Conservation (phyloP, 2,329 filamentous ascomycete genomes). For the Beauveria bassiana region DNA sequence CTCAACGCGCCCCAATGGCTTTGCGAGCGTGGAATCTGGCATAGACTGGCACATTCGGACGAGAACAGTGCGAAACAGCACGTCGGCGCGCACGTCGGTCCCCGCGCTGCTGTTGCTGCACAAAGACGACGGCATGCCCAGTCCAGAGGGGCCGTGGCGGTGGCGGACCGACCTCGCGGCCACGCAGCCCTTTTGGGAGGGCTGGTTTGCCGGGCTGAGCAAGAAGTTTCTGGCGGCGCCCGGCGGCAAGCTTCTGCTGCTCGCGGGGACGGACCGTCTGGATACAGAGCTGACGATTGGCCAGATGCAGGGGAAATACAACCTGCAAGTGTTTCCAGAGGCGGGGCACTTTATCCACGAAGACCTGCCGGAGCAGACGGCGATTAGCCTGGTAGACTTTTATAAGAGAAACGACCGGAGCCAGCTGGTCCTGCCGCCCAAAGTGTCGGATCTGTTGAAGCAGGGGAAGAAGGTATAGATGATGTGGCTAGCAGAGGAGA, state of each 20-base stretch:
- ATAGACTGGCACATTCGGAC: slow-evolving; percentile 93
- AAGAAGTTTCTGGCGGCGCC: slow-evolving; percentile 75
- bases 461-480: slow-evolving; percentile 51
- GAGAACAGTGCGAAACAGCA: slow-evolving; percentile 73
- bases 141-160: slow-evolving; percentile 50
- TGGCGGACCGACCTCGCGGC: slow-evolving; percentile 81
- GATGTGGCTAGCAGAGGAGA: not conserved
- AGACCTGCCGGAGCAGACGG: slow-evolving; percentile 85
- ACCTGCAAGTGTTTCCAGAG: slow-evolving; percentile 87
- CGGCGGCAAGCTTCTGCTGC: slow-evolving; percentile 75
- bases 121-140: slow-evolving; percentile 15
- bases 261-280: slow-evolving; percentile 82
- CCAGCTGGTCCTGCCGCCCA: slow-evolving; percentile 78
- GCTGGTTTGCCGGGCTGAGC: slow-evolving; percentile 85
- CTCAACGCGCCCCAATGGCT: slow-evolving; percentile 68
- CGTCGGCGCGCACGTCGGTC: slow-evolving; percentile 81
- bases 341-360: slow-evolving; percentile 97
- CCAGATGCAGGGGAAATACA: slow-evolving; percentile 98
- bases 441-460: slow-evolving; percentile 68
- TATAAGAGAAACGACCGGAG: slow-evolving; percentile 85
- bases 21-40: slow-evolving; percentile 67
- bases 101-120: slow-evolving; percentile 51
- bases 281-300: slow-evolving; percentile 92
- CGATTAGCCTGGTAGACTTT: slow-evolving; percentile 79
- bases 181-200: slow-evolving; percentile 88